A percentile compares a stretch with the other conserved stretches of the same genome.
Conservation (phyloP, 495 filamentous ascomycete genomes). For the Penicillium lividum region DNA sequence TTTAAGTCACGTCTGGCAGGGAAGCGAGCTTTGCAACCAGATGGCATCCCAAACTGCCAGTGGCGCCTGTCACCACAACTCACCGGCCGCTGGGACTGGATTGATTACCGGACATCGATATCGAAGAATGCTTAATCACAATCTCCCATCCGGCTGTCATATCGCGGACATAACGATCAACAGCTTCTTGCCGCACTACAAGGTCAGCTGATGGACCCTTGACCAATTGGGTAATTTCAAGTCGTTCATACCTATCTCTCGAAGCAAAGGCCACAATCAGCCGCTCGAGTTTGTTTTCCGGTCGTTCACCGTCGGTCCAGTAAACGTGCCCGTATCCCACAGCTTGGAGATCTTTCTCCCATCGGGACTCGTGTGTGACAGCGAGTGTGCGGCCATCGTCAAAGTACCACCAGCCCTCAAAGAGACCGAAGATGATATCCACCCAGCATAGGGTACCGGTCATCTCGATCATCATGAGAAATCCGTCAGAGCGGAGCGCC, state of each 20-base stretch:
- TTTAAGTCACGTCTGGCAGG: conserved; percentile 28
- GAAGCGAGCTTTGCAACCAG: conserved; percentile 39
- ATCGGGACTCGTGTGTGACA: conserved; percentile 25
- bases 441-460: conserved; percentile 41
- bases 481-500: conserved; percentile 42
- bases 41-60: conserved; percentile 48
- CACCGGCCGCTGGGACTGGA: background rate
- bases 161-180: conserved; percentile 15
- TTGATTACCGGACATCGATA: background rate
- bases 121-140: background rate
- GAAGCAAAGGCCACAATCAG: conserved; percentile 46
- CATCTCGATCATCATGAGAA: conserved; percentile 47
- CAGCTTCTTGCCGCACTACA: conserved; percentile 12
- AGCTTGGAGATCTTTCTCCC: conserved; percentile 37
- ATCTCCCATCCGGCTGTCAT: background rate
- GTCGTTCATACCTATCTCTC: background rate
- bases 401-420: conserved; percentile 55
- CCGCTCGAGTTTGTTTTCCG: conserved; percentile 43
- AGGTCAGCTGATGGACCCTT: conserved; percentile 1
- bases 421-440: conserved; percentile 47
- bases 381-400: conserved; percentile 46
- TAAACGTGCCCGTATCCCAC: conserved; percentile 50
- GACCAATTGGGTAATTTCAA: background rate
- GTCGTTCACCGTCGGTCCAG: conserved; percentile 46
- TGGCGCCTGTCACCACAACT: conserved; percentile 56